phyloP scores from a whole-genome alignment of 116 monocot genomes.

The Trichopus zeylanicus region DNA sequence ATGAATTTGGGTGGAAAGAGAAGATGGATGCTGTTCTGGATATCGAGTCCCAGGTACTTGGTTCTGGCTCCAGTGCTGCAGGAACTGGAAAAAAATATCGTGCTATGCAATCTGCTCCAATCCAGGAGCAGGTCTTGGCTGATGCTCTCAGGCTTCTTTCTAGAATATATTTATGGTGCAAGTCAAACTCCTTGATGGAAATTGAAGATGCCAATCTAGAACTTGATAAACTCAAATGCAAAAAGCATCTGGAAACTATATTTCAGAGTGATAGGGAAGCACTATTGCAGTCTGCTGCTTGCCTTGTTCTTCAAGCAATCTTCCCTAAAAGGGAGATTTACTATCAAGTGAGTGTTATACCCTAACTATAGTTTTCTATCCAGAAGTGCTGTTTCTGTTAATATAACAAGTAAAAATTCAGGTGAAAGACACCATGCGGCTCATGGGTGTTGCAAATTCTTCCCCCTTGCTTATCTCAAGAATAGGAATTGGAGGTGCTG shows the following conservation, averaged over 20 bases:
- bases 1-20: slow-evolving; percentile 99
- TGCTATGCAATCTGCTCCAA: slow-evolving; percentile 53
- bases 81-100: slow-evolving; percentile 41
- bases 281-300: slow-evolving; percentile 80
- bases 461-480: slow-evolving; percentile 60
- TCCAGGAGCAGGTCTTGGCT: slow-evolving; percentile 83
- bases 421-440: slow-evolving; percentile 95
- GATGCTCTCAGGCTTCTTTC: slow-evolving; percentile 77
- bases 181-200: slow-evolving; percentile 22
- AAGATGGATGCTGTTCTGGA: slow-evolving; percentile 96
- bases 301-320: slow-evolving; percentile 80
- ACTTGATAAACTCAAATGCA: slow-evolving; percentile 70
- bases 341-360: slow-evolving; percentile 53
- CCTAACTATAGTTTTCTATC: not conserved
- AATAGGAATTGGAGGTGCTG: slow-evolving; percentile 75
- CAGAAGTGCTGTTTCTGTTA: not conserved
- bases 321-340: slow-evolving; percentile 84
- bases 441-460: slow-evolving; percentile 72
- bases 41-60: slow-evolving; percentile 69
- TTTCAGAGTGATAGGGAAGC: slow-evolving; percentile 83
- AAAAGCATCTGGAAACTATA: slow-evolving; percentile 62
- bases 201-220: slow-evolving; percentile 48
- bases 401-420: slow-evolving; percentile 19
- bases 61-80: slow-evolving; percentile 22
- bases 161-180: slow-evolving; percentile 52